Evolutionary conservation across 768 basidiomycete genomes (phyloP), one percentile per base, ranked within the genome.

Genomic region (Russula sp.): DNA sequence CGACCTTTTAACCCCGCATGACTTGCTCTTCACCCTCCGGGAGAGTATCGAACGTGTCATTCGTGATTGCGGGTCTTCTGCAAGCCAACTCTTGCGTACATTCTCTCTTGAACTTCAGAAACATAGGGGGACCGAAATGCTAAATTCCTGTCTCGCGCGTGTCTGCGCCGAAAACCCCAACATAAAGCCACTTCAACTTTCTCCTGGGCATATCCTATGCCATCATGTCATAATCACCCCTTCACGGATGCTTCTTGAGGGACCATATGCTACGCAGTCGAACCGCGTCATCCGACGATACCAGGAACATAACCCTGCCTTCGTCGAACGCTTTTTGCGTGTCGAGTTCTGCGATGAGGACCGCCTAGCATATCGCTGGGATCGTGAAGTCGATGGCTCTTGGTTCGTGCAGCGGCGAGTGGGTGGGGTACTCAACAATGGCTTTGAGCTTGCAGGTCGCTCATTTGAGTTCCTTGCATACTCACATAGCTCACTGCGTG

Each of bases 281-380:
- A 94, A 94, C 66, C 83, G 89, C 5, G 83, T 93, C 56, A 85
- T 94, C 66, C 85, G 92, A 6, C 75, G 79, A 63, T 94, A 85
- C 61, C 58, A 61, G 16, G 44, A 49, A 14, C 61, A 44, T 20
- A 28, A 53, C 50, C 71, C 75, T 49, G 79, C 79, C 1, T 83
- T 81, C 62, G 79, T 86, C 51, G 82, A 89, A 28, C 77, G 84
- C 70, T 95, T 95, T 71, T 72, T 94, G 40, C 85, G 92, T 16
- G 91, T 94, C 38, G 86, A 90, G 69, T 92, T 94, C 70, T 82
- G 87, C 6, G 92, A 93, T 59, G 92, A 94, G 75, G 89, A 94
- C 69, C 79, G 80, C 48, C 77, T 88, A n/a, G 80, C 83, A 54
- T 88, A 87, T 65, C 81, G 84, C 14, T 90, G 88, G 88, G 82